Conservation (phyloP, 768 basidiomycete species). For the Tricholoma matsutake region DNA sequence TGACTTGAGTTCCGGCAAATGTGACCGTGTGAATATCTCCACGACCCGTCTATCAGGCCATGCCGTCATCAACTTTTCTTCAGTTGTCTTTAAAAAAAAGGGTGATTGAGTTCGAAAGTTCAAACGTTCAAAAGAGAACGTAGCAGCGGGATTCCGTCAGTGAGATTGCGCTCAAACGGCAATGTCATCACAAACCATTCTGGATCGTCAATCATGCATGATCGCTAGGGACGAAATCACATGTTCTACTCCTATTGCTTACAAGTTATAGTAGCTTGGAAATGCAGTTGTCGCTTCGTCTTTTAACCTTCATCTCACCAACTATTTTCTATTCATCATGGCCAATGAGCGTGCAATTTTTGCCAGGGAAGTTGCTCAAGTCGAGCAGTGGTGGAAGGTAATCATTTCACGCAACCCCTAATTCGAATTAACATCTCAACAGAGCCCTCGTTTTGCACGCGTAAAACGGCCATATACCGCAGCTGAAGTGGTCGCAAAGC, state of each 20-base stretch:
- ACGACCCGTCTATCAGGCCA: too few relatives aligned
- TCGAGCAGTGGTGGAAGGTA: slow-evolving; percentile 95
- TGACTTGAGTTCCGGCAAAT: too few relatives aligned
- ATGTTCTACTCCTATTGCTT: slow-evolving; percentile 29
- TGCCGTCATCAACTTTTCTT: too few relatives aligned
- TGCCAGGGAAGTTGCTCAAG: slow-evolving; percentile 75
- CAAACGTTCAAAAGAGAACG: too few relatives aligned
- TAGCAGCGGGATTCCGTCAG: too few relatives aligned
- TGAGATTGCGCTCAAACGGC: too few relatives aligned
- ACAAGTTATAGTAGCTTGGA: neutral
- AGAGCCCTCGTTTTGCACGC: slow-evolving; percentile 85
- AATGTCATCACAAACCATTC: too few relatives aligned
- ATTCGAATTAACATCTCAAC: slow-evolving; percentile 10
- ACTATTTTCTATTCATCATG: slow-evolving; percentile 39
- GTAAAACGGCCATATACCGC: slow-evolving; percentile 93
- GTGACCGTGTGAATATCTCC: too few relatives aligned
- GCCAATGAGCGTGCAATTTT: slow-evolving; percentile 67
- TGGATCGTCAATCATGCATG: too few relatives aligned
- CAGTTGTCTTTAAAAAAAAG: too few relatives aligned
- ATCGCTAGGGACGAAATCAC: slow-evolving; percentile 23
- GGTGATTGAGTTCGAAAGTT: too few relatives aligned
- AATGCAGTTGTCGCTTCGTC: neutral
- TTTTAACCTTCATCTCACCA: neutral
- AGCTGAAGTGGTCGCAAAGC: slow-evolving; percentile 88
- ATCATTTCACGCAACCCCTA: slow-evolving; percentile 12